These are phyloP conservation scores for Sphaceloma murrayae DNA, from an alignment of 2,329 filamentous ascomycete genomes.

Conservation along the genomic window DNA sequence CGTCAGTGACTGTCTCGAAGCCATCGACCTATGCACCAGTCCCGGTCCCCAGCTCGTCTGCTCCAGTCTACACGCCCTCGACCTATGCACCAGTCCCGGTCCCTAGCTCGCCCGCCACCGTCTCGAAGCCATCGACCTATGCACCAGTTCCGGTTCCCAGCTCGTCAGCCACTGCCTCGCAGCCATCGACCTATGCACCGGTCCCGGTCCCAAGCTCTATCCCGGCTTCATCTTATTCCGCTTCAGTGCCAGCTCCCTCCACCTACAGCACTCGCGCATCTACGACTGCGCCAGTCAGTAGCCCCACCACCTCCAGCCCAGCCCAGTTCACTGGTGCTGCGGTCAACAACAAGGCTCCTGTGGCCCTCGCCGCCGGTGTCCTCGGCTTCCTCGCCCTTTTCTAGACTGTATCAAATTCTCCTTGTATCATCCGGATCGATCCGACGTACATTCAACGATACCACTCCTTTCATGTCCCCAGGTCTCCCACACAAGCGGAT, in stretches of 20 bases:
- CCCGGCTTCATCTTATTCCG: too few species aligned
- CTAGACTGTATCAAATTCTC: conserved; percentile 23
- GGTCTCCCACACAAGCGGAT: conserved; percentile 5
- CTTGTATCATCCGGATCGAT: conserved; percentile 8
- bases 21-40: background rate
- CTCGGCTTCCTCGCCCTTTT: conserved; percentile 33
- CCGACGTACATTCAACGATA: conserved; percentile 5
- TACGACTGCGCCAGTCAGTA: background rate
- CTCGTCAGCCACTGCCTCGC: background rate
- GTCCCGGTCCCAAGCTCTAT: background rate
- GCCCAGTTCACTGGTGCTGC: conserved; percentile 30
- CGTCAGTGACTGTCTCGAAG: background rate
- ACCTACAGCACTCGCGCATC: too few species aligned
- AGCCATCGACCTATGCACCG: background rate
- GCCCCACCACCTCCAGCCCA: conserved; percentile 8
- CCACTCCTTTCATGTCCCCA: conserved; percentile 6
- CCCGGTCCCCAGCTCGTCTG: background rate
- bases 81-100: background rate
- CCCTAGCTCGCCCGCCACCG: background rate
- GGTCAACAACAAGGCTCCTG: conserved; percentile 29
- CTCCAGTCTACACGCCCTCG: background rate
- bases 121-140: background rate
- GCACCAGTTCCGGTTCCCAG: background rate
- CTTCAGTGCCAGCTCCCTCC: background rate
- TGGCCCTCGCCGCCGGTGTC: conserved; percentile 31